A percentile compares a stretch with the other conserved stretches of the same genome.
Evolutionary conservation across 192 early-diverging fungal genomes (phyloP).

Genomic region (Coemansia sp.): DNA sequence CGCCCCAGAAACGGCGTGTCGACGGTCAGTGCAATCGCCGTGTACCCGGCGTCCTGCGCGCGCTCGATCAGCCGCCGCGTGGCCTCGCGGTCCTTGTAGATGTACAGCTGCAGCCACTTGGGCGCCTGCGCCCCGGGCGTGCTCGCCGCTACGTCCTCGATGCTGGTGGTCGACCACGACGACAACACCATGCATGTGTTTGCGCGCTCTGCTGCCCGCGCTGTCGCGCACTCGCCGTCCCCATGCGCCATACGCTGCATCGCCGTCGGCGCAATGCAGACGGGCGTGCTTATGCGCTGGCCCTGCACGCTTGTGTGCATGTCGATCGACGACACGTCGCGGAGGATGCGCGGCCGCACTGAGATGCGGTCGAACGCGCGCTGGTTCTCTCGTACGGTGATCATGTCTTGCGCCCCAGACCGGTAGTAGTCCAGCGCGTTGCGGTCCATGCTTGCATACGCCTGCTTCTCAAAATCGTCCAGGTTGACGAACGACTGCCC

Average conservation of each 20-base stretch:
- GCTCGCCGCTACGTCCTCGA: constrained; percentile 59
- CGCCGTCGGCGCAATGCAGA: constrained; percentile 79
- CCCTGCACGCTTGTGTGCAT: constrained; percentile 59
- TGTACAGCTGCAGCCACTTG: constrained; percentile 76
- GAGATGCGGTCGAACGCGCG: constrained; percentile 42
- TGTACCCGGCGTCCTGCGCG: constrained; percentile 68
- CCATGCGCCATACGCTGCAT: constrained; percentile 67
- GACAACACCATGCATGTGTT: constrained; percentile 55
- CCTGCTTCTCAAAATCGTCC: constrained; percentile 48
- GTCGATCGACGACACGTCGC: constrained; percentile 62
- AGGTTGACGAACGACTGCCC: constrained; percentile 22
- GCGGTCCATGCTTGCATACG: constrained; percentile 26
- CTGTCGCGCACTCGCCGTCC: constrained; percentile 64
- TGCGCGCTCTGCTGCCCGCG: constrained; percentile 39
- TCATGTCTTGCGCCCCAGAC: constrained; percentile 53
- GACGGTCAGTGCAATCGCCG: constrained; percentile 59
- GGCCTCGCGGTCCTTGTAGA: constrained; percentile 66
- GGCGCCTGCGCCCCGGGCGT: constrained; percentile 6
- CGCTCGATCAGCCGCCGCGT: constrained; percentile 61
- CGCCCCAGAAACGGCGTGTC: constrained; percentile 58
- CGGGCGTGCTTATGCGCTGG: constrained; percentile 53
- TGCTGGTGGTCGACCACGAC: constrained; percentile 57
- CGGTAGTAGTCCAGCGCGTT: constrained; percentile 53
- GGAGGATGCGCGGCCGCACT: constrained; percentile 63
- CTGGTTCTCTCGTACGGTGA: constrained; percentile 46